Evolutionary conservation across 768 basidiomycete genomes (phyloP), one percentile per base, ranked within the genome.

Genomic region (Lentinula detonsa): DNA sequence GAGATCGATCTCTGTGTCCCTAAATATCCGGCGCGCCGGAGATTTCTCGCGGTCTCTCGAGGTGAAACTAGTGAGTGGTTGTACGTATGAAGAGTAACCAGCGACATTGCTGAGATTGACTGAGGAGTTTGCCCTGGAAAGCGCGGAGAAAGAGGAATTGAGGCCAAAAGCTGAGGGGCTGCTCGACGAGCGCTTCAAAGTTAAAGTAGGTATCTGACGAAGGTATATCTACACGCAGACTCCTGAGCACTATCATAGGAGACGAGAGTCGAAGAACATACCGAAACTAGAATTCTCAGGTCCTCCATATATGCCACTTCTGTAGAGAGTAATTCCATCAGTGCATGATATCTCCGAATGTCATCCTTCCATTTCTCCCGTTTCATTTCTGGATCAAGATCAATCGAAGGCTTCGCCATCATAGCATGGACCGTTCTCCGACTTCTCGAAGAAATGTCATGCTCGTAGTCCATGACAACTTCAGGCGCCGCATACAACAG

Each of bases 241-340:
- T 67, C 48, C 40, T 21, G 37, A 37, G 18, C 21, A 39, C 28
- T 34, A 34, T 42, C 1, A n/a, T 18, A 6, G 21, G 57, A 1
- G 56, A 49, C 15, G 9, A 58, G 39, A 52, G 60, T 54, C 57
- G 62, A 8, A 11, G 62, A 13, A 73, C 81, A 62, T 70, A 93
- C 93, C 64, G 81, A 80, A 60, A 93, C 89, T 48, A 98, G 79
- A 8, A 82, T 82, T 62, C 85, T 83, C 67, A 98, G 73, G 72
- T 95, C 93, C 56, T 79, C 70, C 8, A 94, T 79, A 71, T 98
- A 98, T 6, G 85, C 85, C 18, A 85, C 76, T 76, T 98, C 96
- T 0, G 94, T 95, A 61, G 83, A 78, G 28, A 98, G 79, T 43
- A 98, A 76, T 73, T 98, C 96, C 65, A 85, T 79, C 54, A 98